Evolutionary conservation across 768 basidiomycete species (phyloP), one percentile per base, ranked within the genome.

Genomic region (Boletellus sp.): DNA sequence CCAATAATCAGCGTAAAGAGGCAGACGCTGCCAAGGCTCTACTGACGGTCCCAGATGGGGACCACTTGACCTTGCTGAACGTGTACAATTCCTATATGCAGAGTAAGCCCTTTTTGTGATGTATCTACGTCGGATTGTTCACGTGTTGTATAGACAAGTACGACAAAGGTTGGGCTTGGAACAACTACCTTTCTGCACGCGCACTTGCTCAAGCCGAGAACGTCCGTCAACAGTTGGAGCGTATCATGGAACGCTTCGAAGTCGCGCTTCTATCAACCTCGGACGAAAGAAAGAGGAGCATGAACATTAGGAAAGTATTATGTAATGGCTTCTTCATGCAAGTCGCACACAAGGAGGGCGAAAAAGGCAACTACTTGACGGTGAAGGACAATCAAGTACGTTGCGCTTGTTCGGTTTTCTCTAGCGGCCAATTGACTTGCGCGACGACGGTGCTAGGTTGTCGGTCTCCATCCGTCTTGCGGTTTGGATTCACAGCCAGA

Each of bases 271-370:
- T 93, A 23, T 84, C 84, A 7, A 75, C 81, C 2, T 67, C 65
- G 23, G 87, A 93, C 56, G 80, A 87, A 58, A 77, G 75, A 61
- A 88, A 85, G 63, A 79, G 87, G 55, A 87, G 81, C 66, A 54
- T 72, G 46, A 85, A 85, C 57, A 84, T 98, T 48, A 81, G 92
- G 23, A 84, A 85, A 68, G 87, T 87, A 0, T 75, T 98, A 19
- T 87, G 90, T 5, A 88, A 86, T 58, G 96, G 94, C 2, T 99
- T 90, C 78, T 99, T 97, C 72, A 97, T 96, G 95, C 95, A 97
- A 65, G 83, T 92, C 12, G 96, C 94, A 7, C 93, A 96, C 68
- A 90, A 90, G 66, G 93, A 94, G 64, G 90, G 91, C 3, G 90
- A 92, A 65, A 94, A 91, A 68, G 81, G 85, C 3, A 79, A 77